A percentile compares a stretch with the other conserved stretches of the same genome.
Evolutionary conservation across 2,329 filamentous ascomycete species (phyloP).

Genomic region (Cladosporium sp.): DNA sequence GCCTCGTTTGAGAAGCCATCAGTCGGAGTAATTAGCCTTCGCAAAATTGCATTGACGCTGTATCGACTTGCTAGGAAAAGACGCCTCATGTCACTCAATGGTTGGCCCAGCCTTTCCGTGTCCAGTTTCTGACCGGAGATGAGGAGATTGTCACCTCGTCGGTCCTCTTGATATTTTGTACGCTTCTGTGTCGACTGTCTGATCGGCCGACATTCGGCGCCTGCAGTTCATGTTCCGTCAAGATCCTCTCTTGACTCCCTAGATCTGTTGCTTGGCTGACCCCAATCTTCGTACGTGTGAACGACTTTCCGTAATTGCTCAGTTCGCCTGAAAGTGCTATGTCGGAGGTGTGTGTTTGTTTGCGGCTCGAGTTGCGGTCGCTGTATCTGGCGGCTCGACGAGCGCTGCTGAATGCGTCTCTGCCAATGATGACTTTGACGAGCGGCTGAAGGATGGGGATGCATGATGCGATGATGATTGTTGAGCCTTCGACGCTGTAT

Average conservation of each 20-base stretch:
- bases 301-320: constrained; percentile 1
- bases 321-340: neutral
- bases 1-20: too few relatives aligned
- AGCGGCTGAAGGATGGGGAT: constrained; percentile 34
- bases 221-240: neutral
- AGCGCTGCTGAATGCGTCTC: constrained; percentile 2
- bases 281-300: constrained; percentile 4
- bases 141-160: constrained; percentile 3
- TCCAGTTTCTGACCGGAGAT: neutral
- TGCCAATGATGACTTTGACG: constrained; percentile 14
- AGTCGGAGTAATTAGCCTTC: too few relatives aligned
- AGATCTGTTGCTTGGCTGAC: neutral
- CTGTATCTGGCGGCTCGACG: neutral
- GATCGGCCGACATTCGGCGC: neutral
- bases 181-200: neutral
- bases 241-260: constrained; percentile 3
- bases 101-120: too few relatives aligned
- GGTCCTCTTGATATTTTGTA: neutral
- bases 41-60: too few relatives aligned
- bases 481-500: constrained; percentile 29
- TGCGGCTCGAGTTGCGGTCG: neutral
- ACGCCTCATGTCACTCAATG: too few relatives aligned
- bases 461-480: constrained; percentile 34
- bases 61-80: too few relatives aligned
- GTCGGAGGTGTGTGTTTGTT: neutral